These are phyloP conservation scores for Trypethelium eluteriae DNA, from an alignment of 495 filamentous ascomycete species.

Conservation along the genomic window DNA sequence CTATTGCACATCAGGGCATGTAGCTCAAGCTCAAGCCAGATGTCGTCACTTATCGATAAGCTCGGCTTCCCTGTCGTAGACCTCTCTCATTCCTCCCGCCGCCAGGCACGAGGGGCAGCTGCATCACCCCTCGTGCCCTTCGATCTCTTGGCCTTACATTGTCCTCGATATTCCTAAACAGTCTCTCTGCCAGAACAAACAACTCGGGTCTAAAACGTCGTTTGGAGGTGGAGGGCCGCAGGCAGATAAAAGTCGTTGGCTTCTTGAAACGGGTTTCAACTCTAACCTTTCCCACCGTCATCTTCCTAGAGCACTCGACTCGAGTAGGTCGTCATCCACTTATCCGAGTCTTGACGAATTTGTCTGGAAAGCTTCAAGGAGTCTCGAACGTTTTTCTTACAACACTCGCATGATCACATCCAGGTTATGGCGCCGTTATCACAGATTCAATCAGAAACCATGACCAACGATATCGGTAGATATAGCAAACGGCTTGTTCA, in stretches of 20 bases:
- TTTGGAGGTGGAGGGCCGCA: background rate
- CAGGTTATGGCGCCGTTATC: background rate
- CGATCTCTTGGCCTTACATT: background rate
- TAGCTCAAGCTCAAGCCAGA: background rate
- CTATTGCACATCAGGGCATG: background rate
- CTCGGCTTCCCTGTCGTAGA: background rate
- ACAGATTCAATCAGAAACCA: constrained; percentile 25
- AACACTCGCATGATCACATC: background rate
- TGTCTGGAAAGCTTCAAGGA: background rate
- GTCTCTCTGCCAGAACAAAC: background rate
- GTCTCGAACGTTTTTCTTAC: background rate
- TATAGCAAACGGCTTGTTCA: constrained; percentile 74
- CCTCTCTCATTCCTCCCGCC: background rate
- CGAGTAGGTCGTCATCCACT: background rate
- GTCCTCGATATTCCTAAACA: background rate
- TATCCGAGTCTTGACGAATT: background rate
- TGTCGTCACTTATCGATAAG: constrained; percentile 13
- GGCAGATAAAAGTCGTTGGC: too few species aligned
- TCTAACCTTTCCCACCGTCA: too few species aligned
- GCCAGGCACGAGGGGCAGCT: constrained; percentile 3
- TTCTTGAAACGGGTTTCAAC: too few species aligned
- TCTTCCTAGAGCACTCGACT: too few species aligned
- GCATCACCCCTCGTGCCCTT: background rate
- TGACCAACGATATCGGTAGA: constrained; percentile 56
- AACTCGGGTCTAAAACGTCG: background rate